phyloP scores from a whole-genome alignment of 108 stramenopile species.

The Cylindrotheca closterium region DNA sequence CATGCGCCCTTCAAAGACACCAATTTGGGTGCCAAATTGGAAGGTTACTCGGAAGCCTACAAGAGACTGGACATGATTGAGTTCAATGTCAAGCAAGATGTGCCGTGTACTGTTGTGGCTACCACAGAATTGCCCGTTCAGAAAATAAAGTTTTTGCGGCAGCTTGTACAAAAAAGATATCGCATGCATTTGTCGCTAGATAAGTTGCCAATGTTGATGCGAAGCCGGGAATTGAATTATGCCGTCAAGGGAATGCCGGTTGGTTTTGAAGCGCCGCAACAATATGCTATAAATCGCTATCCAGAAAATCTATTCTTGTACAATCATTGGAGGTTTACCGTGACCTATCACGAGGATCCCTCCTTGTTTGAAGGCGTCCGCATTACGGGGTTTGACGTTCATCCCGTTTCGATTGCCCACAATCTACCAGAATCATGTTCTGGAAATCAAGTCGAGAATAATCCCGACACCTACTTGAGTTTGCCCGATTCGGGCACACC shows the following conservation, averaged over 20 bases:
- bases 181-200: constrained; percentile 72
- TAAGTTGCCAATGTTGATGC: constrained; percentile 59
- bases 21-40: not conserved
- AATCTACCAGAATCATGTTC: constrained; percentile 29
- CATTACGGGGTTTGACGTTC: constrained; percentile 87
- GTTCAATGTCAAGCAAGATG: constrained; percentile 26
- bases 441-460: constrained; percentile 58
- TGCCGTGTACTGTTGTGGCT: constrained; percentile 45
- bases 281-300: too few species aligned
- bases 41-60: constrained; percentile 3
- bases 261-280: constrained; percentile 40
- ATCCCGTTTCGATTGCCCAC: constrained; percentile 78
- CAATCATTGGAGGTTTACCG: constrained; percentile 41
- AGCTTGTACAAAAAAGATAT: constrained; percentile 81
- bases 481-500: constrained; percentile 18
- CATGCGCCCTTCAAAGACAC: not conserved
- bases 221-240: constrained; percentile 30
- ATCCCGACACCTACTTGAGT: constrained; percentile 42
- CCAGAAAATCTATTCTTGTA: not conserved
- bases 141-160: constrained; percentile 47
- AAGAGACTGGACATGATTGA: constrained; percentile 41
- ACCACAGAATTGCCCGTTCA: constrained; percentile 38
- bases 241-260: constrained; percentile 53
- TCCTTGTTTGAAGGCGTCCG: constrained; percentile 57
- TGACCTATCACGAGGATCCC: constrained; percentile 69